These are phyloP conservation scores for Xerocomus amazonicus DNA, from an alignment of 1,284 basidiomycete species.

Conservation along the genomic window DNA sequence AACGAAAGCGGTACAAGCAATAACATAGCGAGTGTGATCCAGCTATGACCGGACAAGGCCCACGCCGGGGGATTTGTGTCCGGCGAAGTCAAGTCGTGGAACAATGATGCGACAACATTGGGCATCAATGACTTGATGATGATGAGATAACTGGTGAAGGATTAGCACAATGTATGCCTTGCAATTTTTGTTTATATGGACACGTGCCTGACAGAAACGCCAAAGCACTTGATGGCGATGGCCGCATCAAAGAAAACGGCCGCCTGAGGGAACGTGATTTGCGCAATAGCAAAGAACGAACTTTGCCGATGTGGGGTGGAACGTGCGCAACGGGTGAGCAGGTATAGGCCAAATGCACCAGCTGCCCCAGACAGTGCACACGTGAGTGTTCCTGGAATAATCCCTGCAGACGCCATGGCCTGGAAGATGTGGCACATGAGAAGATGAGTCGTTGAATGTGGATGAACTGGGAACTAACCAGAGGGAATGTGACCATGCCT, in stretches of 20 bases:
- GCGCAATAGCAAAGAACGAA: conserved; percentile 85
- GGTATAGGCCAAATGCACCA: conserved; percentile 85
- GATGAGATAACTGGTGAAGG: conserved; percentile 71
- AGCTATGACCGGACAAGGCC: conserved; percentile 75
- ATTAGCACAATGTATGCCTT: neutral
- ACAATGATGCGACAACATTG: conserved; percentile 84
- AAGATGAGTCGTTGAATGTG: neutral
- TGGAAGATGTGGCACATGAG: conserved; percentile 30
- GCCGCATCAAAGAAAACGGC: conserved; percentile 89
- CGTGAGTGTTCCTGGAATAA: conserved; percentile 84
- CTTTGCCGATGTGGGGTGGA: conserved; percentile 71
- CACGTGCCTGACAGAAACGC: conserved; percentile 85
- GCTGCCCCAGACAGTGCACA: conserved; percentile 84
- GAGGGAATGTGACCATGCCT: conserved; percentile 83
- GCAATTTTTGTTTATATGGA: neutral
- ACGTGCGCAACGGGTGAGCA: conserved; percentile 85
- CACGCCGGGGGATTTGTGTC: conserved; percentile 65
- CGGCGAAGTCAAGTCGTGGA: conserved; percentile 68
- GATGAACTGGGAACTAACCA: conserved; percentile 44
- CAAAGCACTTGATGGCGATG: conserved; percentile 96
- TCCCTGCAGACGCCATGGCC: conserved; percentile 82
- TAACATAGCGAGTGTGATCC: conserved; percentile 83
- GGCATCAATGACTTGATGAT: conserved; percentile 95
- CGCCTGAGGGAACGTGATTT: conserved; percentile 81
- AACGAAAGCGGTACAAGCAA: conserved; percentile 87